phyloP scores from a whole-genome alignment of 768 basidiomycete species.

The Fomitopsis serialis region DNA sequence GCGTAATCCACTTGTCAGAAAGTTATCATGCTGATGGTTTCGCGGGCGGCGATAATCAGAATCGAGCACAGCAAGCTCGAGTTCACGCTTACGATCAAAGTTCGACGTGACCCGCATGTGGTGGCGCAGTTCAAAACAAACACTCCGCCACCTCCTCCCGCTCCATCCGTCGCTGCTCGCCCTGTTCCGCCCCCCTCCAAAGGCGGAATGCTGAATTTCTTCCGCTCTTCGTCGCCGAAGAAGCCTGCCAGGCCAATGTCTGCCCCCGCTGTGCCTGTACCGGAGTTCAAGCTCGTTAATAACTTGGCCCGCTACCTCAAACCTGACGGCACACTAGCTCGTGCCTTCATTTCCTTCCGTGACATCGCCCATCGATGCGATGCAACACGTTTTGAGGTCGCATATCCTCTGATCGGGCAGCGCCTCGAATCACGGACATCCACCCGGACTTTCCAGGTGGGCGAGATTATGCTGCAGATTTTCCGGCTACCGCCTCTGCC shows the following conservation, averaged over 20 bases:
- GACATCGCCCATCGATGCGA: slow-evolving; percentile 82
- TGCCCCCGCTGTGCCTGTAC: slow-evolving; percentile 32
- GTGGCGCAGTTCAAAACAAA: slow-evolving; percentile 69
- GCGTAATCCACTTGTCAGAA: slow-evolving; percentile 23
- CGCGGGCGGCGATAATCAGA: slow-evolving; percentile 35
- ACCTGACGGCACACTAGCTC: slow-evolving; percentile 82
- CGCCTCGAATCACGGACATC: slow-evolving; percentile 51
- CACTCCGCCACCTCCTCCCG: slow-evolving; percentile 40
- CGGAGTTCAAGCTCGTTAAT: slow-evolving; percentile 26
- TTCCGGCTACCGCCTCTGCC: slow-evolving; percentile 87
- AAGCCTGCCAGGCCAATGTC: slow-evolving; percentile 39
- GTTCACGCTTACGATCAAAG: slow-evolving; percentile 85
- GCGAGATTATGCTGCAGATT: slow-evolving; percentile 85
- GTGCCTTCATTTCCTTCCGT: slow-evolving; percentile 85
- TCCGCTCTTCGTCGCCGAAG: slow-evolving; percentile 59
- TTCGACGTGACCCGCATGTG: slow-evolving; percentile 84
- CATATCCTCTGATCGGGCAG: slow-evolving; percentile 77
- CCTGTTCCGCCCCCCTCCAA: slow-evolving; percentile 50
- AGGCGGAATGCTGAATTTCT: slow-evolving; percentile 68
- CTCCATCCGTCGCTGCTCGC: slow-evolving; percentile 28
- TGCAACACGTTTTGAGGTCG: slow-evolving; percentile 78
- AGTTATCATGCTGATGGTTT: too few species aligned
- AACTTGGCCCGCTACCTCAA: slow-evolving; percentile 81
- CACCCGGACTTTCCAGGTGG: slow-evolving; percentile 65
- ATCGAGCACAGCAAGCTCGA: slow-evolving; percentile 94